phyloP scores from a whole-genome alignment of 441 rosid genomes.

The Erodium texanum region DNA sequence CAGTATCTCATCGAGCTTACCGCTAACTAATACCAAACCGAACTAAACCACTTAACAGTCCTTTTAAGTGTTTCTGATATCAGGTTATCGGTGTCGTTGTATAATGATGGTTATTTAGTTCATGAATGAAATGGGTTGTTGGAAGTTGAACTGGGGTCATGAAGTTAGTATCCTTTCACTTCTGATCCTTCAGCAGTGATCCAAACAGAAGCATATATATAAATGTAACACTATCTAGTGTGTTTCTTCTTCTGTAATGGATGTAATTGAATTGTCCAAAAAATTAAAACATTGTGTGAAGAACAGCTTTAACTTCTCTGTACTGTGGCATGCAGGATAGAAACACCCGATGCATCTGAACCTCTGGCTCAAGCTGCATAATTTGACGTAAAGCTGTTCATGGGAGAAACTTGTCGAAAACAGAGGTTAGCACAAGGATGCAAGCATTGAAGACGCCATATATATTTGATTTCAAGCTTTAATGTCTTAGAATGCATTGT shows the following conservation, averaged over 20 bases:
- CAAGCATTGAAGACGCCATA: not conserved
- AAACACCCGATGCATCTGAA: conserved; percentile 44
- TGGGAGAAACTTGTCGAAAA: conserved; percentile 4
- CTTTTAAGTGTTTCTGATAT: not conserved
- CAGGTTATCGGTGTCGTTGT: not conserved
- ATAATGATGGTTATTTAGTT: not conserved
- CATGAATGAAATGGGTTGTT: not conserved
- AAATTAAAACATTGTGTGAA: conserved; percentile 1
- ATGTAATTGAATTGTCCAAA: not conserved
- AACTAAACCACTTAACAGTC: too few species aligned
- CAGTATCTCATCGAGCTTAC: too few species aligned
- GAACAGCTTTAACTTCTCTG: not conserved
- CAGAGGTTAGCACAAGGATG: conserved; percentile 11
- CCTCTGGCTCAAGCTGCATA: conserved; percentile 64
- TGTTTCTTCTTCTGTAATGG: not conserved
- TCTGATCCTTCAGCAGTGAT: too few species aligned
- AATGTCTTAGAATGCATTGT: not conserved
- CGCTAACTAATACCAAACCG: too few species aligned
- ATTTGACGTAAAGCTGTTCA: not conserved
- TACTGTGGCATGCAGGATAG: conserved; percentile 39
- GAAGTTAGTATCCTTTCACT: too few species aligned
- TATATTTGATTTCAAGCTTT: not conserved
- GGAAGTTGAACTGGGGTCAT: not conserved
- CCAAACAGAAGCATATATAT: not conserved
- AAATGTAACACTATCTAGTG: not conserved